Conservation (phyloP, 305 asterid genomes). For the Rubia occidens region DNA sequence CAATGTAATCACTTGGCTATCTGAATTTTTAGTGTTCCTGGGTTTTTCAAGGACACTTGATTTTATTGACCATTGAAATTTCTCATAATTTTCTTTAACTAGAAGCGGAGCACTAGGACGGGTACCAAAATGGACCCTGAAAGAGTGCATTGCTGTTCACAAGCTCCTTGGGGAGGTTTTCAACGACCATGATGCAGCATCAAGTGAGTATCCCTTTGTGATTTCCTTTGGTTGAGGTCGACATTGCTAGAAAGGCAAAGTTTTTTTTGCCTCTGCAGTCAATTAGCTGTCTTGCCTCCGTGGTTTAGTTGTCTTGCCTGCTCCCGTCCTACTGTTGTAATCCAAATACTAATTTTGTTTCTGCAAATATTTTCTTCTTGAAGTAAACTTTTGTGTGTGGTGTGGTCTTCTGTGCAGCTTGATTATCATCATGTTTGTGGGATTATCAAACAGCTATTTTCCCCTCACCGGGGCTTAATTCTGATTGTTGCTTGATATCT, state of each 20-base stretch:
- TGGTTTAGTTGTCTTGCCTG: background rate
- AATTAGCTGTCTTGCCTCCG: background rate
- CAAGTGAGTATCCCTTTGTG: slow-evolving; percentile 33
- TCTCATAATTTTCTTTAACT: slow-evolving; percentile 18
- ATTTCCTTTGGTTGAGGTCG: background rate
- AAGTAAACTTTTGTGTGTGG: background rate
- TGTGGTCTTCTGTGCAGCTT: background rate
- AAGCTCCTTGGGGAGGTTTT: slow-evolving; percentile 45
- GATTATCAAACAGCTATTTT: background rate
- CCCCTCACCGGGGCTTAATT: background rate
- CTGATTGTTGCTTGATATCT: background rate
- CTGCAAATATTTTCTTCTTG: background rate
- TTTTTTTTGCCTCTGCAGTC: background rate
- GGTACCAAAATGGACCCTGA: slow-evolving; percentile 42
- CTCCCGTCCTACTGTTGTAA: background rate
- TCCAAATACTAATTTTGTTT: background rate
- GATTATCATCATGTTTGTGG: background rate
- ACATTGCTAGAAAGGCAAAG: slow-evolving; percentile 1
- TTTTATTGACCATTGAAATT: background rate
- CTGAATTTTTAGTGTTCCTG: background rate
- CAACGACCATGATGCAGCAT: slow-evolving; percentile 62
- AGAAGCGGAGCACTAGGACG: slow-evolving; percentile 52
- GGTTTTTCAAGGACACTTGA: background rate
- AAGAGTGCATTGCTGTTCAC: slow-evolving; percentile 72
- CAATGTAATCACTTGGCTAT: slow-evolving; percentile 36